These are phyloP conservation scores for Beta vulgaris DNA, from an alignment of 148 eudicot genomes.

Conservation along the genomic window DNA sequence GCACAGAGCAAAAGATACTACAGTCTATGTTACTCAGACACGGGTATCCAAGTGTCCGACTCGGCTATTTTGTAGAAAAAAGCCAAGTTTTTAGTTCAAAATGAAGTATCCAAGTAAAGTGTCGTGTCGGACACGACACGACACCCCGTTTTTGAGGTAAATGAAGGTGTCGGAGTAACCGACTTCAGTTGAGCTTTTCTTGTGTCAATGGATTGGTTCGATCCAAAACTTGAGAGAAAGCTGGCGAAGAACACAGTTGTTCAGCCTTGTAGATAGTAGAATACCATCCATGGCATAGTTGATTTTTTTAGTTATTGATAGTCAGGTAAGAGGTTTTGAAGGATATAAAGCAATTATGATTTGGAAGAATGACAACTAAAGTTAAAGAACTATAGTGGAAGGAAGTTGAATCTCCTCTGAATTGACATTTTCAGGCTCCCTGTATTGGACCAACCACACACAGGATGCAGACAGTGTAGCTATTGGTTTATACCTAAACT, in stretches of 20 bases:
- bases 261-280: background rate
- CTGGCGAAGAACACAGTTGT: background rate
- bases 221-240: background rate
- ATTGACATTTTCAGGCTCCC: background rate
- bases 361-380: background rate
- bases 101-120: no score
- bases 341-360: background rate
- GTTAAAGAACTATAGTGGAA: background rate
- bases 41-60: no score
- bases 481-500: background rate
- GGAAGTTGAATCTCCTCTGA: background rate
- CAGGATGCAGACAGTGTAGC: background rate
- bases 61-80: no score
- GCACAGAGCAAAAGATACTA: no score
- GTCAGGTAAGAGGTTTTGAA: background rate
- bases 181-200: no score
- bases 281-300: background rate
- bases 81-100: no score
- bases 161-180: no score
- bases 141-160: no score
- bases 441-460: background rate
- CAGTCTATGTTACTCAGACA: no score
- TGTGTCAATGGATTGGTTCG: no score
- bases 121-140: no score
- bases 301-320: background rate